Evolutionary conservation across 1,139 yeast species (phyloP), one percentile per base, ranked within the genome.

Genomic region (Trichomonascaceae sp.): DNA sequence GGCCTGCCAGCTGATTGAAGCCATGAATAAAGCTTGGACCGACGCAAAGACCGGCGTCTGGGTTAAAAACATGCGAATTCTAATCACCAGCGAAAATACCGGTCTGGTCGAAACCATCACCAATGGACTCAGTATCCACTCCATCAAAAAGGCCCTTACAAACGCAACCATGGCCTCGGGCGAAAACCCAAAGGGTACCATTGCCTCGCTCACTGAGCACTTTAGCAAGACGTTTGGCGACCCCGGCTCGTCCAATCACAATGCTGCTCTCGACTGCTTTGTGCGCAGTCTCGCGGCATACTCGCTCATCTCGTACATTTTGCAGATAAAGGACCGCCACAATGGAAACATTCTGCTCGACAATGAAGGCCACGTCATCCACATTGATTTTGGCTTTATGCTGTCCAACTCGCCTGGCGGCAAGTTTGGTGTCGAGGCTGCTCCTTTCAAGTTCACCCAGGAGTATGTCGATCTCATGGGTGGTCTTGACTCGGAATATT

Each of bases 271-370:
- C 49, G 76, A 73, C 29, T 79, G 78, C 45, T 89, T 89, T 59
- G 81, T 92, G 2, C 64, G 67, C 36, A 84, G 95, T 29, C 65
- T 89, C 34, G 97, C 96, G 0, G 76, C 89, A 0, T 89, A 87
- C 51, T 85, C 96, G 0, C 67, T 89, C 13, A 74, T 89, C 28
- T 85, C 94, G 51, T 89, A 89, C 48, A 60, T 87, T 20, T 63
- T 89, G 31, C 97, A 89, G 56, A 80, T 89, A 36, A 89, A 89
- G 49, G 98, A 89, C 55, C 70, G 98, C 41, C 98, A 89, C 51
- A 89, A 89, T 54, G 98, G 98, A 49, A 89, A 89, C 55, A 87
- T 89, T 32, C 77, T 89, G 80, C 60, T 89, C 13, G 98, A 89
- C 52, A 74, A 76, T 41, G 94, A 87, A 44, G 98, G 98, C 0